phyloP scores from a whole-genome alignment of 1,139 yeast genomes.

The Yamadazyma triangularis region DNA sequence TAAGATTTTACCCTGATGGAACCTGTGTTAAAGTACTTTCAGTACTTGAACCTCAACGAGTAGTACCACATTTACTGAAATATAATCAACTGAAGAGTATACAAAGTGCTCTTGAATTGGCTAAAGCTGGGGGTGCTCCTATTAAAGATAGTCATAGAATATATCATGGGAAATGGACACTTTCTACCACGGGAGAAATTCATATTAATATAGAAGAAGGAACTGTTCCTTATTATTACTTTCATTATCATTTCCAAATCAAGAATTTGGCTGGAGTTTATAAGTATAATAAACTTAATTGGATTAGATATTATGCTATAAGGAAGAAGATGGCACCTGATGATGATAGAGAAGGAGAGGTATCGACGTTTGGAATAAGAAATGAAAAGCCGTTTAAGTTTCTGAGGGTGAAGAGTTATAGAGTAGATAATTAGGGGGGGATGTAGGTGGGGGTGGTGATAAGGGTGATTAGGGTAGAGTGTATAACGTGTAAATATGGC shows the following conservation, averaged over 20 bases:
- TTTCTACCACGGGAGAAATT: slow-evolving; percentile 47
- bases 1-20: slow-evolving; percentile 80
- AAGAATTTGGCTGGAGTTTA: slow-evolving; percentile 49
- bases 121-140: slow-evolving; percentile 5
- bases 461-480: too few relatives aligned
- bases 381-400: slow-evolving; percentile 79
- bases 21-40: slow-evolving; percentile 62
- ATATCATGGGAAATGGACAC: slow-evolving; percentile 52
- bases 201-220: slow-evolving; percentile 54
- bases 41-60: slow-evolving; percentile 57
- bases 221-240: slow-evolving; percentile 56
- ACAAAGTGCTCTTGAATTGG: slow-evolving; percentile 12
- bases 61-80: slow-evolving; percentile 51
- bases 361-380: slow-evolving; percentile 49
- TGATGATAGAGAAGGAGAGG: slow-evolving; percentile 47
- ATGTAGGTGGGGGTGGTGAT: too few relatives aligned
- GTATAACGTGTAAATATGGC: too few relatives aligned
- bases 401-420: slow-evolving; percentile 53
- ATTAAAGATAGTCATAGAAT: slow-evolving; percentile 36
- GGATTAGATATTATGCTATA: slow-evolving; percentile 59
- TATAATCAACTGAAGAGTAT: slow-evolving; percentile 18
- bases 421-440: slow-evolving; percentile 6
- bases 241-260: slow-evolving; percentile 59
- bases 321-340: slow-evolving; percentile 33
- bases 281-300: slow-evolving; percentile 61